Conservation (phyloP, 345 rosid genomes). For the Linum lewisii region DNA sequence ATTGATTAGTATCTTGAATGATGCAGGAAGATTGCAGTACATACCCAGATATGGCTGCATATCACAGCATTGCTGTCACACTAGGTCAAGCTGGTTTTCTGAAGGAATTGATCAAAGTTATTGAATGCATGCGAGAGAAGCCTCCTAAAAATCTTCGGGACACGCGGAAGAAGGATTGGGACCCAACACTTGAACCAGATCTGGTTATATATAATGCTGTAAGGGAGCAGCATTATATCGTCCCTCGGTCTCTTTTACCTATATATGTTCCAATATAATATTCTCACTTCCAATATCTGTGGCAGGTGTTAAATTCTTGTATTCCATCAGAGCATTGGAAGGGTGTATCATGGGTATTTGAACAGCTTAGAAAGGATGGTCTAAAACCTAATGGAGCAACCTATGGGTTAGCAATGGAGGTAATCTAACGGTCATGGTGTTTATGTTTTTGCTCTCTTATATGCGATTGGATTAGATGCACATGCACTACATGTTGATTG, state of each 20-base stretch:
- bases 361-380: slow-evolving; percentile 67
- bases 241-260: not conserved
- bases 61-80: slow-evolving; percentile 67
- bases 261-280: not conserved
- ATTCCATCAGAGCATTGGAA: slow-evolving; percentile 77
- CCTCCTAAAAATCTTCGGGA: slow-evolving; percentile 39
- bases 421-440: slow-evolving; percentile 22
- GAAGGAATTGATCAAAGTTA: slow-evolving; percentile 56
- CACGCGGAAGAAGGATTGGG: slow-evolving; percentile 53
- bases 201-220: slow-evolving; percentile 89
- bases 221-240: slow-evolving; percentile 25
- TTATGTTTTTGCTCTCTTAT: not conserved
- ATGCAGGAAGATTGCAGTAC: slow-evolving; percentile 58
- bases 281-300: slow-evolving; percentile 13
- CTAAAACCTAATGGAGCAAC: slow-evolving; percentile 86
- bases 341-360: slow-evolving; percentile 84
- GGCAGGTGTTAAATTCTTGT: slow-evolving; percentile 81
- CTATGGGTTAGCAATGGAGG: slow-evolving; percentile 98
- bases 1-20: slow-evolving; percentile 22
- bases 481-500: not conserved
- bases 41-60: slow-evolving; percentile 92
- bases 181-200: slow-evolving; percentile 82
- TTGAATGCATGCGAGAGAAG: slow-evolving; percentile 73
- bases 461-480: not conserved
- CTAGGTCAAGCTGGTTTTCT: slow-evolving; percentile 84